phyloP scores from a whole-genome alignment of 345 rosid species.

The Ailanthus altissimus region DNA sequence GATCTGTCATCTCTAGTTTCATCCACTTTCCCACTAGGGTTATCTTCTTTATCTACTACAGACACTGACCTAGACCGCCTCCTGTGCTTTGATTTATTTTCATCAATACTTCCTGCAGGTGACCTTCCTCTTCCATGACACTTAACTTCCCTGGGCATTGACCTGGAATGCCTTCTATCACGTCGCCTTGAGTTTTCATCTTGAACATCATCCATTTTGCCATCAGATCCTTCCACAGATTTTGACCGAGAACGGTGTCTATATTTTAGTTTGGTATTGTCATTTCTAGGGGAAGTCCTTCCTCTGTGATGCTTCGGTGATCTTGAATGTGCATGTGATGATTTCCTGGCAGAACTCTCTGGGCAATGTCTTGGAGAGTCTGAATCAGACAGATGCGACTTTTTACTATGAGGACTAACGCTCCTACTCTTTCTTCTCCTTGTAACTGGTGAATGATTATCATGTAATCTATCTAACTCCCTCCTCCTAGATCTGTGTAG shows the following conservation, averaged over 20 bases:
- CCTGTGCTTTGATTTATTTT: slow-evolving; percentile 46
- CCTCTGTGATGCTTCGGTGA: slow-evolving; percentile 63
- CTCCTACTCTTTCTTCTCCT: slow-evolving; percentile 80
- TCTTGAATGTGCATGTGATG: slow-evolving; percentile 53
- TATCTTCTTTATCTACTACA: slow-evolving; percentile 34
- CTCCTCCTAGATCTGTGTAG: slow-evolving; percentile 50
- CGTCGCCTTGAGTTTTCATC: slow-evolving; percentile 44
- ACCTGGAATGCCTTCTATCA: slow-evolving; percentile 53
- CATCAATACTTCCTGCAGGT: slow-evolving; percentile 43
- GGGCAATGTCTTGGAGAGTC: slow-evolving; percentile 52
- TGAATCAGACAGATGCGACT: slow-evolving; percentile 50
- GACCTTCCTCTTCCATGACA: slow-evolving; percentile 39
- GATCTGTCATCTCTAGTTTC: slow-evolving; percentile 44
- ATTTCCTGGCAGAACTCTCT: slow-evolving; percentile 38
- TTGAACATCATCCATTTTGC: slow-evolving; percentile 37
- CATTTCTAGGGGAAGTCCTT: slow-evolving; percentile 54
- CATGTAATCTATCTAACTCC: slow-evolving; percentile 54
- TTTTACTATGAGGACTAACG: slow-evolving; percentile 62
- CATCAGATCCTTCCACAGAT: slow-evolving; percentile 49
- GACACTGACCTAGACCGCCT: slow-evolving; percentile 60
- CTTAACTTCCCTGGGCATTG: slow-evolving; percentile 51
- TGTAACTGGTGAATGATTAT: slow-evolving; percentile 52
- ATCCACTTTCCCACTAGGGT: slow-evolving; percentile 36
- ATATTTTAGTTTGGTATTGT: slow-evolving; percentile 39
- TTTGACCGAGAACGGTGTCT: slow-evolving; percentile 60